Conservation (phyloP, 352 stramenopile genomes). For the Phytophthora europaea region DNA sequence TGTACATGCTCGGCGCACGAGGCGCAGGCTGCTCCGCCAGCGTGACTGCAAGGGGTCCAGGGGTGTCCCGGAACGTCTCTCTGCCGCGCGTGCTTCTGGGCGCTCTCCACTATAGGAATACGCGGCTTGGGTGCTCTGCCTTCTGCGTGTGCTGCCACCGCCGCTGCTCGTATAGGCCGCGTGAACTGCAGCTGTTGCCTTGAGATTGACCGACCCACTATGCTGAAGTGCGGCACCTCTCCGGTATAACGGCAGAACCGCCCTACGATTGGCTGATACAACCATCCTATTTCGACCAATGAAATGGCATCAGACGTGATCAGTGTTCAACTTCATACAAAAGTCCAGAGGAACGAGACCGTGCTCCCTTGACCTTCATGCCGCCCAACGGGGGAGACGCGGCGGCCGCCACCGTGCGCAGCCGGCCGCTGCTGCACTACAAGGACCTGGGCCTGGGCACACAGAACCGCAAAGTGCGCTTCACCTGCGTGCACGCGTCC, state of each 20-base stretch:
- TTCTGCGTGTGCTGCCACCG: background rate
- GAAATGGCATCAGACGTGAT: background rate
- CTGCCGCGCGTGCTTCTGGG: background rate
- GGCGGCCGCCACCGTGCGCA: slow-evolving; percentile 36
- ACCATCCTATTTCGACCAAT: background rate
- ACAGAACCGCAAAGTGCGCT: slow-evolving; percentile 73
- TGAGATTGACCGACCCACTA: background rate
- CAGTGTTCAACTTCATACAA: slow-evolving; percentile 24
- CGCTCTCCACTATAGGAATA: background rate
- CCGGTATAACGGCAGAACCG: background rate
- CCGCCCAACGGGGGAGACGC: slow-evolving; percentile 25
- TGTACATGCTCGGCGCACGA: slow-evolving; percentile 53
- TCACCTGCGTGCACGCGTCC: slow-evolving; percentile 87
- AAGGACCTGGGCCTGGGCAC: slow-evolving; percentile 68
- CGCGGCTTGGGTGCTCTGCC: background rate
- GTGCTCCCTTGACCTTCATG: slow-evolving; percentile 26
- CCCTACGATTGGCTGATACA: background rate
- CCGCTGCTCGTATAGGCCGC: background rate
- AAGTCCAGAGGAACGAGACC: background rate
- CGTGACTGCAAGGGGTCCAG: slow-evolving; percentile 3
- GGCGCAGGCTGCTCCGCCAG: slow-evolving; percentile 14
- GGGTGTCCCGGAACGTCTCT: background rate
- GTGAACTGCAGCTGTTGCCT: background rate
- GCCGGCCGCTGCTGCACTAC: slow-evolving; percentile 75
- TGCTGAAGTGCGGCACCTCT: background rate